Percentiles rank a stretch among this genome's conserved stretches.
Evolutionary conservation across 2,329 filamentous ascomycete species (phyloP).

Genomic region (Trichoderma sp.): DNA sequence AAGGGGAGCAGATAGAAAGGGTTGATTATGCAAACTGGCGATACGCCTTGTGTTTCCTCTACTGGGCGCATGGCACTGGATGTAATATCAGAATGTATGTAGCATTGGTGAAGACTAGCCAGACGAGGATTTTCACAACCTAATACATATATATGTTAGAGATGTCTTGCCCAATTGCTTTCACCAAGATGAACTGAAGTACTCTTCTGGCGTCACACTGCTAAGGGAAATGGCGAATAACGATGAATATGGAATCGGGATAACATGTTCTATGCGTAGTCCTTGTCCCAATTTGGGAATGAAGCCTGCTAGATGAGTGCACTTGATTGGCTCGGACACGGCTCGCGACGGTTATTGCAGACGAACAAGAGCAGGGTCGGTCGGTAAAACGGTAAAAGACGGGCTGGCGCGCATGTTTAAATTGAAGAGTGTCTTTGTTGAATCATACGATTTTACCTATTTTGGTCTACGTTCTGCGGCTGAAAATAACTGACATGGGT

Average conservation of each 20-base stretch:
- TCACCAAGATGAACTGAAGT: neutral
- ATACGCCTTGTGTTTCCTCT: neutral
- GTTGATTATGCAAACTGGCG: neutral
- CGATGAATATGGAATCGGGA: too few species aligned
- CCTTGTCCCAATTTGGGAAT: neutral
- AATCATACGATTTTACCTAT: neutral
- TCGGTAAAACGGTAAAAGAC: neutral
- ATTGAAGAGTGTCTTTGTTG: neutral
- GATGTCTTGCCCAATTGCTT: neutral
- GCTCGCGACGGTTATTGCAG: neutral
- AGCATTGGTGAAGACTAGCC: neutral
- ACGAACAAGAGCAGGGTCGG: neutral
- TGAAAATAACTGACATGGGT: too few species aligned
- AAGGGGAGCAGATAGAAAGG: neutral
- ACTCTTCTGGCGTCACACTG: too few species aligned
- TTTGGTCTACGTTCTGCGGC: neutral
- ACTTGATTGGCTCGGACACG: neutral
- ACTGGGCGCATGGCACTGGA: neutral
- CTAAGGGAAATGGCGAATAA: neutral
- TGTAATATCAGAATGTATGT: neutral
- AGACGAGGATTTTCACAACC: neutral
- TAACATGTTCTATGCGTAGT: neutral
- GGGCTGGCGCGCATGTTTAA: too few species aligned
- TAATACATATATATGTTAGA: neutral
- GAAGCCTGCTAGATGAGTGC: neutral